These are phyloP conservation scores for Pseudofabraea citricarpa DNA, from an alignment of 2,329 filamentous ascomycete species.

Conservation along the genomic window DNA sequence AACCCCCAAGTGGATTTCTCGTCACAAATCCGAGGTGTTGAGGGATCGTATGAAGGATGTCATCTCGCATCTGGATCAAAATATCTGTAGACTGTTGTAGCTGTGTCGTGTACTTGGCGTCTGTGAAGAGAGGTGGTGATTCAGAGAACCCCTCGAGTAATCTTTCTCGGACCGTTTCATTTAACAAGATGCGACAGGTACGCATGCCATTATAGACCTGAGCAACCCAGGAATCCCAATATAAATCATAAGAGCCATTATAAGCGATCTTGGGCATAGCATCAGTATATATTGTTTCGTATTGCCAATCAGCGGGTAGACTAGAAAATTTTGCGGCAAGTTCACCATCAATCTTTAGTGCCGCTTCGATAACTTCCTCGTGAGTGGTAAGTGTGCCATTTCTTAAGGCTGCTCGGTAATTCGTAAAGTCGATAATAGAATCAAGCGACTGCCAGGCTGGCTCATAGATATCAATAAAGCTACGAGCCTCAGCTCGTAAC, in stretches of 20 bases:
- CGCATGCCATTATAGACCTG: conserved; percentile 5
- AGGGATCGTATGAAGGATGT: conserved; percentile 1
- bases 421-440: conserved; percentile 4
- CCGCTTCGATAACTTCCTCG: conserved; percentile 7
- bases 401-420: conserved; percentile 5
- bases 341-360: conserved; percentile 7
- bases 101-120: background rate
- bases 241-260: conserved; percentile 3
- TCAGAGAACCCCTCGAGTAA: conserved; percentile 6
- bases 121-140: conserved; percentile 5
- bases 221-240: background rate
- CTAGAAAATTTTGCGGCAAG: background rate
- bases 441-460: conserved; percentile 1
- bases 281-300: conserved; percentile 2
- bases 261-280: background rate
- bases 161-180: conserved; percentile 4
- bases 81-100: conserved; percentile 6
- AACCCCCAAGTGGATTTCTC: conserved; percentile 7
- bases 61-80: conserved; percentile 3
- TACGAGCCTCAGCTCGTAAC: conserved; percentile 36
- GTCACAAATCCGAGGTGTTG: conserved; percentile 6
- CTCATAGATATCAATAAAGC: conserved; percentile 15
- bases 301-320: conserved; percentile 1
- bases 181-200: conserved; percentile 2
- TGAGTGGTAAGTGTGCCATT: conserved; percentile 2